A percentile compares a stretch with the other conserved stretches of the same genome.
phyloP scores from a whole-genome alignment of 257 asterid species.

The Solanum chaucha region DNA sequence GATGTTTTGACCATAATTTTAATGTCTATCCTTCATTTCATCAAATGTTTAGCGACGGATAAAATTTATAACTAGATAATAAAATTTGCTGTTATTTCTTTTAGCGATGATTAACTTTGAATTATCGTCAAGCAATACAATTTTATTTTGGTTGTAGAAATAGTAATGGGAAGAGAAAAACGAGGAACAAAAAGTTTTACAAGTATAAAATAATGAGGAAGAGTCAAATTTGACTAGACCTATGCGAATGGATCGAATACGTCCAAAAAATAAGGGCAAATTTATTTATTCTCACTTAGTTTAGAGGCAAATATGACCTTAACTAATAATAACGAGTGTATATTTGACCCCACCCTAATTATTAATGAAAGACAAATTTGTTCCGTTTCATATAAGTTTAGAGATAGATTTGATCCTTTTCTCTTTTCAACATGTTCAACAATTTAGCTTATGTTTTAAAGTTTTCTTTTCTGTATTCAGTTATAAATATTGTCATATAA shows the following conservation, averaged over 20 bases:
- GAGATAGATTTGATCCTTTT: not conserved
- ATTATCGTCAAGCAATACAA: not conserved
- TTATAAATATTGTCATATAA: not conserved
- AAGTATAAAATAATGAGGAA: not conserved
- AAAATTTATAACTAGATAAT: not conserved
- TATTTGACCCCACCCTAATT: no score
- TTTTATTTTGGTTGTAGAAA: not conserved
- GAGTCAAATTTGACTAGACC: not conserved
- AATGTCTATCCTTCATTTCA: not conserved
- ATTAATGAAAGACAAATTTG: not conserved
- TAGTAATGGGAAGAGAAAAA: not conserved
- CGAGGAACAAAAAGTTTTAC: not conserved
- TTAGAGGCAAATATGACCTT: not conserved
- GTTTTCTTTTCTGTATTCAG: not conserved
- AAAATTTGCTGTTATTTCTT: not conserved
- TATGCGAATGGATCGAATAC: not conserved
- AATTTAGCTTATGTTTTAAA: not conserved
- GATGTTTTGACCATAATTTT: not conserved
- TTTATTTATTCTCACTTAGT: not conserved
- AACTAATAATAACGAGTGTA: not conserved
- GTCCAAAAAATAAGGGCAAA: not conserved
- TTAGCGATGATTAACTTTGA: not conserved
- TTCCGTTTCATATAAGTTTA: not conserved
- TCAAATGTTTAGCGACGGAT: accelerated
- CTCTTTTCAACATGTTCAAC: not conserved